A percentile compares a stretch with the other conserved stretches of the same genome.
Evolutionary conservation across 202 grass and related monocot genomes (phyloP).

Genomic region (Carex arenaria): DNA sequence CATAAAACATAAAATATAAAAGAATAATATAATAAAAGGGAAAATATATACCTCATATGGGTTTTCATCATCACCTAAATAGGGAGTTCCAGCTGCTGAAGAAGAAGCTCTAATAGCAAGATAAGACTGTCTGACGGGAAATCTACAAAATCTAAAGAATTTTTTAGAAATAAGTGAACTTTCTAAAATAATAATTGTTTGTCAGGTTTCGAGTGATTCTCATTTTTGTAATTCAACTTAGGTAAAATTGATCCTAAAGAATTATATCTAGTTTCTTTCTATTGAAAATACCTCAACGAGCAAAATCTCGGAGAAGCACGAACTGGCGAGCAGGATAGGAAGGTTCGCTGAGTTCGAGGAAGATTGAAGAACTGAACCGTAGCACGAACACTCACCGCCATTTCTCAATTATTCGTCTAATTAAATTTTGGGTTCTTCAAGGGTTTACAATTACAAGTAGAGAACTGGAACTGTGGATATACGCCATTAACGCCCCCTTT

Average conservation of each 20-base stretch:
- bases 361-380: background rate
- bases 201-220: background rate
- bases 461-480: background rate
- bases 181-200: background rate
- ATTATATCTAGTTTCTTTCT: background rate
- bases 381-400: conserved; percentile 4
- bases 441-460: conserved; percentile 4
- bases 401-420: background rate
- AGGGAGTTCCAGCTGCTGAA: conserved; percentile 33
- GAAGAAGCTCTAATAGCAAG: conserved; percentile 24
- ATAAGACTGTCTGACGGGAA: conserved; percentile 11
- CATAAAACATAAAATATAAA: background rate
- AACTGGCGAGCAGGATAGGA: conserved; percentile 9
- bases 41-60: conserved; percentile 45
- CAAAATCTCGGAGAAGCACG: conserved; percentile 6
- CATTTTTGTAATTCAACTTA: background rate
- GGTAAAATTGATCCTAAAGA: background rate
- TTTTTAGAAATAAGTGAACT: background rate
- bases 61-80: conserved; percentile 28
- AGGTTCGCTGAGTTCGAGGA: background rate
- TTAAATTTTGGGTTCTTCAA: conserved; percentile 16
- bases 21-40: background rate
- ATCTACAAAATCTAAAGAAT: conserved; percentile 9
- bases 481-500: background rate
- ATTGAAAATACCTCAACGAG: conserved; percentile 19